Base-by-base conservation (phyloP, 805 yeast genomes). In the Lipomyces japonicus region DNA sequence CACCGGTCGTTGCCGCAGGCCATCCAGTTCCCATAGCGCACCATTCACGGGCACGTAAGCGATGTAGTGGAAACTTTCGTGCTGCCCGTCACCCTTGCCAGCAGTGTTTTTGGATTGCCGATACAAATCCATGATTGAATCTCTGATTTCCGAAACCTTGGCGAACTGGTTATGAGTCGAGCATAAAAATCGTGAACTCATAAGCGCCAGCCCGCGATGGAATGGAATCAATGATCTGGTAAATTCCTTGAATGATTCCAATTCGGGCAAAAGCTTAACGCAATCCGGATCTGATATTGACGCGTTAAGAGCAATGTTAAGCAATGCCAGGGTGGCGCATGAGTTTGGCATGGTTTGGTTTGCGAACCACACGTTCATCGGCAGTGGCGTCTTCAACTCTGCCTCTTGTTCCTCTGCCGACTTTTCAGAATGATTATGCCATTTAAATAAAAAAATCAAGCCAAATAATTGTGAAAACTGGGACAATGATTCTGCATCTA, bases 21-120 rank as follows among this genome's bases (percentile, higher is more conserved):
- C 58, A 61, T 82, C 87, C 41, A 82, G 65, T 60, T 82, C 86
- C 62, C 77, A 78, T 10, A 82, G 67, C 25, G 61, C 61, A 21
- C 75, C 78, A 43, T 74, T 64, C 28, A 65, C 63, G 3, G 70
- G 70, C 2, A 78, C 65, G 60, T 75, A 82, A 1, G 84, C 81
- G 32, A 81, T 69, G 55, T 80, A 82, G 59, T 82, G 87, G 65
- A 71, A 82, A 10, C 78, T 53, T 26, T 74, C 73, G 35, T 68
- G 68, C 24, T 68, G 72, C 14, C 25, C 51, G 3, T 34, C 41
- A 10, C 38, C 45, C 14, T 18, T 24, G 18, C 25, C n/a, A 4
- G 26, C 18, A 6, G 37, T 7, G 10, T 21, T 32, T 19, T 30
- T 34, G 37, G 23, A 37, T 30, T 12, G 24, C 4, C 40, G 41